Evolutionary conservation across 2,329 filamentous ascomycete genomes (phyloP).

Genomic region (Colletotrichum sansevieriae): DNA sequence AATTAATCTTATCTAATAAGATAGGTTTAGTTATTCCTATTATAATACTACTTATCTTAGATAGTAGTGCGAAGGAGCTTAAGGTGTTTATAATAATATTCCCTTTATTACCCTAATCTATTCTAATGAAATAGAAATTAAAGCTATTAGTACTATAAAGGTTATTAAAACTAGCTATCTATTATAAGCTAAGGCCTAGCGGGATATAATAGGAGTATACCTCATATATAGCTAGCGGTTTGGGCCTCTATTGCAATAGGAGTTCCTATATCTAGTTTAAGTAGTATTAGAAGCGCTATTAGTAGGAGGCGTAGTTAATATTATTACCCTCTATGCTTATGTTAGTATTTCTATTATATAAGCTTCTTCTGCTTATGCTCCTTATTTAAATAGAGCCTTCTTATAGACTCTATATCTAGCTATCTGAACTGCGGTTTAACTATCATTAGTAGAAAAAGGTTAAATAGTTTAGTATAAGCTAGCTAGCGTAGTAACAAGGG

Average conservation of each 20-base stretch:
- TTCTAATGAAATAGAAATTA: neutral
- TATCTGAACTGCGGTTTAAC: too few species aligned
- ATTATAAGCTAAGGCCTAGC: slow-evolving; percentile 1
- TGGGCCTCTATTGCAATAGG: neutral
- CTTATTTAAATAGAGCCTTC: too few species aligned
- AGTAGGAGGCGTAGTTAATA: neutral
- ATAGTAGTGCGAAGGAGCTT: neutral
- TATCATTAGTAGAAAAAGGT: too few species aligned
- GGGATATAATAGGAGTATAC: slow-evolving; percentile 2
- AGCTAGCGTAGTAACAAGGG: too few species aligned
- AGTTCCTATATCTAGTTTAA: neutral
- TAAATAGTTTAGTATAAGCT: too few species aligned
- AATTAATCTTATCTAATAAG: neutral
- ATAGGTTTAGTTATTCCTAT: neutral
- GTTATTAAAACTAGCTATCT: neutral
- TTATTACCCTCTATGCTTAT: neutral
- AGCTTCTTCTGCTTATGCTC: too few species aligned
- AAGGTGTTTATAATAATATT: neutral
- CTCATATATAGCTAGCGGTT: slow-evolving; percentile 4
- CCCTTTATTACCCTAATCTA: neutral
- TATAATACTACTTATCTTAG: neutral
- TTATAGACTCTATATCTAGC: too few species aligned
- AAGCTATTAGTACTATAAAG: neutral
- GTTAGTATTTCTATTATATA: too few species aligned
- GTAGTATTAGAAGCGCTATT: neutral